Evolutionary conservation across 768 basidiomycete genomes (phyloP).

Genomic region (Suillus placidus): DNA sequence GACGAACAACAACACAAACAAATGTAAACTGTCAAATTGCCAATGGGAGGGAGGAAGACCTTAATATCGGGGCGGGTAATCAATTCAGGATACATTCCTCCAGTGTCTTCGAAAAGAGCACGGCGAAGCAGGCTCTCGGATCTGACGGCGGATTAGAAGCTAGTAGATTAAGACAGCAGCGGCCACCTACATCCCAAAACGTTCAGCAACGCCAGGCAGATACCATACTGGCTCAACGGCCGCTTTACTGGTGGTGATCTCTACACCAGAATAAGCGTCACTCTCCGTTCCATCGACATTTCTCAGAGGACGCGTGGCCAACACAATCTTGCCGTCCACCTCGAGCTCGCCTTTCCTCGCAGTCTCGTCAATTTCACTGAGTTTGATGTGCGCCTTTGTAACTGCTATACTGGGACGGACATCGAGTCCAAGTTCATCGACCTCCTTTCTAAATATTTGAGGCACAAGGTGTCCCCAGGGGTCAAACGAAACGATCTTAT

Average conservation of each 20-base stretch:
- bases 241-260: constrained; percentile 88
- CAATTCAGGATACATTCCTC: constrained; percentile 94
- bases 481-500: constrained; percentile 90
- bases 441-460: constrained; percentile 62
- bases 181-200: constrained; percentile 83
- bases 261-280: constrained; percentile 72
- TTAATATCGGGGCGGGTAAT: constrained; percentile 96
- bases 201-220: constrained; percentile 87
- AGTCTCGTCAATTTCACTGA: constrained; percentile 88
- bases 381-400: constrained; percentile 92
- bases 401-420: constrained; percentile 91
- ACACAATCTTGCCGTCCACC: constrained; percentile 83
- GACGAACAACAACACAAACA: constrained; percentile 46
- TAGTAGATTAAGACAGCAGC: background rate
- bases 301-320: constrained; percentile 62
- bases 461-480: constrained; percentile 92
- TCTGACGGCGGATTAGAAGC: constrained; percentile 37
- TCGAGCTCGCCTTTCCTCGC: constrained; percentile 69
- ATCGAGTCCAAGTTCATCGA: constrained; percentile 72
- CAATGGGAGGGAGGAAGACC: constrained; percentile 94
- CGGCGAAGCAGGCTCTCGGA: constrained; percentile 84
- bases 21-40: constrained; percentile 89
- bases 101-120: constrained; percentile 95
- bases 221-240: constrained; percentile 98
- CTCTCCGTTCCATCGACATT: constrained; percentile 66